Conservation (phyloP, 225 moss, liverwort and hornwort species). For the Bryum argenteum region DNA sequence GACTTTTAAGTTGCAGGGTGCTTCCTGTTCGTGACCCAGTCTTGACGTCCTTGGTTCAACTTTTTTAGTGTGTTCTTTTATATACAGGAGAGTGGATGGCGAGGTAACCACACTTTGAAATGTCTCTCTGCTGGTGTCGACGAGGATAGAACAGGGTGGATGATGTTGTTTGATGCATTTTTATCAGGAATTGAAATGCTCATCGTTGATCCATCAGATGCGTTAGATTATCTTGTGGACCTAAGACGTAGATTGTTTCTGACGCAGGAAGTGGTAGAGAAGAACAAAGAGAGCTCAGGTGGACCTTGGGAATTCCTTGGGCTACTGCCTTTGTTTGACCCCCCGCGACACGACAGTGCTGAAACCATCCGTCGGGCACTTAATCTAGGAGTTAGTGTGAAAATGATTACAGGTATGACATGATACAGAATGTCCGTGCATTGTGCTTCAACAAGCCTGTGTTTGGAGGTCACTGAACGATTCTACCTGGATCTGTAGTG, state of each 20-base stretch:
- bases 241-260: constrained; percentile 14
- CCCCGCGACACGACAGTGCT: constrained; percentile 80
- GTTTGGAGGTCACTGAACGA: neutral
- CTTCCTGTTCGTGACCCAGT: neutral
- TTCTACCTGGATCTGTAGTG: neutral
- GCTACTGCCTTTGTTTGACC: constrained; percentile 75
- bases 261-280: constrained; percentile 64
- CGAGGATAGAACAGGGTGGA: neutral
- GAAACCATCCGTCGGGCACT: constrained; percentile 79
- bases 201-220: neutral
- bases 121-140: neutral
- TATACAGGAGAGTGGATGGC: neutral
- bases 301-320: constrained; percentile 61
- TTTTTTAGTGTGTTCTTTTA: neutral
- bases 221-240: neutral
- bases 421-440: neutral
- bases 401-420: constrained; percentile 72
- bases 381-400: constrained; percentile 72
- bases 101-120: too few species aligned
- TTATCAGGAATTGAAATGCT: neutral
- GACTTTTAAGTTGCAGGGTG: neutral
- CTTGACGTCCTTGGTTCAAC: neutral
- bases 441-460: neutral
- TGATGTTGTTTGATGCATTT: neutral
- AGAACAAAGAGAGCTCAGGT: constrained; percentile 56